Evolutionary conservation across 106 monocot species (phyloP).

Genomic region (Alisma plantagoaquatica): DNA sequence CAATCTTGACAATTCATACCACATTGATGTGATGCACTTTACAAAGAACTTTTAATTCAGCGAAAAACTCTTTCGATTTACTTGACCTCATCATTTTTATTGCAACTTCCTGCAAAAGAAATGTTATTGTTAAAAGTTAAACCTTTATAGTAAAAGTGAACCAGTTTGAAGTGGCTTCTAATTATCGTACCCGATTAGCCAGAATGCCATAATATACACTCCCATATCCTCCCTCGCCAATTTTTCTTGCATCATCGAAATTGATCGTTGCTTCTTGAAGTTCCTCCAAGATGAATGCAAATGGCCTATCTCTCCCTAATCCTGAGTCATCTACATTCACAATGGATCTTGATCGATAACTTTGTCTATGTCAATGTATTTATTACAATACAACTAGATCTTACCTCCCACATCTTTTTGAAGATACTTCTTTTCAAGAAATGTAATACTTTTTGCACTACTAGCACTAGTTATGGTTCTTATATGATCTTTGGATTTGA

Average conservation of each 20-base stretch:
- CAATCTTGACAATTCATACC: constrained; percentile 94
- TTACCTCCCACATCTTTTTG: too few species aligned
- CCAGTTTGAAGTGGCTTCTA: background rate
- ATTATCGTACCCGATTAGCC: constrained; percentile 68
- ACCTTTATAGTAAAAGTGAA: too few species aligned
- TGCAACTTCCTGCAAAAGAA: constrained; percentile 78
- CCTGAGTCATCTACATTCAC: too few species aligned
- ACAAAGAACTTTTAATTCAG: constrained; percentile 83
- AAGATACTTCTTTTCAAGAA: too few species aligned
- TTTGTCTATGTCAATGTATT: too few species aligned
- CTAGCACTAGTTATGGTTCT: too few species aligned
- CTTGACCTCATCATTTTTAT: constrained; percentile 85
- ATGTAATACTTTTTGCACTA: too few species aligned
- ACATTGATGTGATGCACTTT: constrained; percentile 87
- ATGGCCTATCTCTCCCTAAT: constrained; percentile 74
- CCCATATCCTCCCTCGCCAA: constrained; percentile 85
- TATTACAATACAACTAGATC: too few species aligned
- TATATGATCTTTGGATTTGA: too few species aligned
- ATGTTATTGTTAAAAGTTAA: too few species aligned
- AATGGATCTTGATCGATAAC: too few species aligned
- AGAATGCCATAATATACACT: constrained; percentile 82
- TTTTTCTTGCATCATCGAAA: constrained; percentile 71
- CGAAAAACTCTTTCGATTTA: constrained; percentile 79
- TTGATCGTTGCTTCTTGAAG: constrained; percentile 49
- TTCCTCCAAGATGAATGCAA: constrained; percentile 65